Evolutionary conservation across 2,329 filamentous ascomycete species (phyloP).

Genomic region (Xylariaceae sp.): DNA sequence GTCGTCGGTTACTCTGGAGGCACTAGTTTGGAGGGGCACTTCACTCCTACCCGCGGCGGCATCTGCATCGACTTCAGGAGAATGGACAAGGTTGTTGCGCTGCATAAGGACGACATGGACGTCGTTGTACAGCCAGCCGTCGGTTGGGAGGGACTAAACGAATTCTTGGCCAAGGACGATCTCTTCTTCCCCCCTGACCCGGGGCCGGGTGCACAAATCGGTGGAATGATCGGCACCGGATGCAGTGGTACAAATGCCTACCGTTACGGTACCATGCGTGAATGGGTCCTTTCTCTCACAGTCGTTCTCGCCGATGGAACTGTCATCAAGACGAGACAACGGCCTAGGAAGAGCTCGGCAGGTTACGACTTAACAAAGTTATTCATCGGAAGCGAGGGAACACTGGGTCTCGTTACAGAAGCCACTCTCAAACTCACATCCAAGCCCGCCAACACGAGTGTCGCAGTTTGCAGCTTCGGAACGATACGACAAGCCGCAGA

Average conservation of each 20-base stretch:
- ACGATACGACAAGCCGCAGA: constrained; percentile 62
- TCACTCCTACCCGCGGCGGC: constrained; percentile 68
- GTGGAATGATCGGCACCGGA: constrained; percentile 71
- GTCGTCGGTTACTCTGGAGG: constrained; percentile 75
- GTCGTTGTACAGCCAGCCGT: constrained; percentile 70
- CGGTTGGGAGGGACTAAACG: constrained; percentile 76
- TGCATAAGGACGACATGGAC: constrained; percentile 68
- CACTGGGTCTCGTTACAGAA: constrained; percentile 75
- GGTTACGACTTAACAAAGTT: constrained; percentile 79
- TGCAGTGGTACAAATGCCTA: constrained; percentile 76
- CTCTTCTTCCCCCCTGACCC: constrained; percentile 86
- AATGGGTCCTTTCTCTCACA: constrained; percentile 80
- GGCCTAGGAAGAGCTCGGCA: constrained; percentile 74
- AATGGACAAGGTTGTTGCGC: constrained; percentile 68
- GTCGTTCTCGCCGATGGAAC: constrained; percentile 82
- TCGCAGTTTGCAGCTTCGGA: constrained; percentile 58
- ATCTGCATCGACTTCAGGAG: constrained; percentile 73
- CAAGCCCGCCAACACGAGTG: constrained; percentile 69
- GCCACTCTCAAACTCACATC: constrained; percentile 73
- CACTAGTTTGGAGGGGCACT: constrained; percentile 77
- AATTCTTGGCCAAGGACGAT: constrained; percentile 62
- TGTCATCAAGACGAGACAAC: constrained; percentile 73
- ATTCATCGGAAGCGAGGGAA: constrained; percentile 82
- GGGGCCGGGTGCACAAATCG: constrained; percentile 79
- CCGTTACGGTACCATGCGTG: constrained; percentile 82